Conservation (phyloP, 805 yeast species). For the Candida broadrunensis region DNA sequence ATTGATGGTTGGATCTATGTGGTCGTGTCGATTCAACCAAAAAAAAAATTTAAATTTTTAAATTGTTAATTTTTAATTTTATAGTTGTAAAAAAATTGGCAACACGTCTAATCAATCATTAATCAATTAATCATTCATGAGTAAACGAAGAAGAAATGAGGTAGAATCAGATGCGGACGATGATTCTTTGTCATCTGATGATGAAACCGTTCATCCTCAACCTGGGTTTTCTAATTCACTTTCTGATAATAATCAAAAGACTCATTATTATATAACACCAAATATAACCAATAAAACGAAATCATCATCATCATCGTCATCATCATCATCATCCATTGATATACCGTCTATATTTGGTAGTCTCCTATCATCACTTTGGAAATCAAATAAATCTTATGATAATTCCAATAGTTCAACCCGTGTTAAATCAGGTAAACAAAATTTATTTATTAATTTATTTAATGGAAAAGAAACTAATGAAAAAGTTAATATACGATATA, state of each 20-base stretch:
- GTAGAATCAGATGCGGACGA: background rate
- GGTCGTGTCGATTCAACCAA: no score
- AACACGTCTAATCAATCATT: no score
- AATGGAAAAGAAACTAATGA: slow-evolving; percentile 20
- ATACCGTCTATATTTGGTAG: background rate
- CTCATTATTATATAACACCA: slow-evolving; percentile 29
- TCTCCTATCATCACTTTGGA: background rate
- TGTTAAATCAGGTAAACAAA: background rate
- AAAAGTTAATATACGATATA: slow-evolving; percentile 20
- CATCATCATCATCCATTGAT: background rate
- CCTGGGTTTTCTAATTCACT: background rate
- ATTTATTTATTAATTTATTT: slow-evolving; percentile 23
- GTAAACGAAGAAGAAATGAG: background rate
- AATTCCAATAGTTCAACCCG: slow-evolving; percentile 2
- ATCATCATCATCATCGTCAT: no score
- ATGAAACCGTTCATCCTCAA: background rate
- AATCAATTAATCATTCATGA: no score
- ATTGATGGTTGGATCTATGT: no score
- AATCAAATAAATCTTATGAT: background rate
- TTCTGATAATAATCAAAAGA: slow-evolving; percentile 22
- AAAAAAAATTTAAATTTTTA: no score
- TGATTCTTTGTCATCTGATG: background rate
- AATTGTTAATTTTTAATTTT: no score
- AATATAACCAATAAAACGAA: slow-evolving; percentile 2
- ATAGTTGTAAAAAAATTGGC: no score